Conservation (phyloP, 1,139 yeast genomes). For the Candida sp. region DNA sequence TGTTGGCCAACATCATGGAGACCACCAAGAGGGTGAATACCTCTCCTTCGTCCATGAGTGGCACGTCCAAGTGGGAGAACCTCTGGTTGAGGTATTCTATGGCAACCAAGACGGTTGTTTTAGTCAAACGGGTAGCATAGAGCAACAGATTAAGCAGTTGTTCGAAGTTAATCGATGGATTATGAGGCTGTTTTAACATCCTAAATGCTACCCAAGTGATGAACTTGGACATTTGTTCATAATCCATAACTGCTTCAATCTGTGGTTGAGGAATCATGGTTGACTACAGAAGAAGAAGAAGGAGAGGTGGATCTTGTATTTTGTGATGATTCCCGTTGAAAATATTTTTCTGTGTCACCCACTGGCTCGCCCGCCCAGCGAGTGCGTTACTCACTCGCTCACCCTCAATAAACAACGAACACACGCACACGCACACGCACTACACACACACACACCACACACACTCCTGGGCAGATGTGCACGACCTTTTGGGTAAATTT, state of each 20-base stretch:
- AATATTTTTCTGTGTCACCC: no score
- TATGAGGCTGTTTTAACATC: constrained; percentile 52
- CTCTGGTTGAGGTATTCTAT: constrained; percentile 71
- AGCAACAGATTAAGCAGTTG: constrained; percentile 69
- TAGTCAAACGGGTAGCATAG: constrained; percentile 89
- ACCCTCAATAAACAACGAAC: no score
- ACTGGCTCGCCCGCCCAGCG: no score
- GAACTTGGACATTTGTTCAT: constrained; percentile 70
- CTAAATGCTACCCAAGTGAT: constrained; percentile 70
- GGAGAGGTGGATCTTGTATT: background rate
- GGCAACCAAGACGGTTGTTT: constrained; percentile 78
- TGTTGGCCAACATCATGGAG: constrained; percentile 84
- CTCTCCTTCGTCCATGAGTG: constrained; percentile 38
- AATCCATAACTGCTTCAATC: constrained; percentile 3
- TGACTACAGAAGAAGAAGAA: background rate
- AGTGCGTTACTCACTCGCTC: no score
- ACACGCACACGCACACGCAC: no score
- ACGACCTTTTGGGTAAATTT: no score
- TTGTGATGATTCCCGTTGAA: no score
- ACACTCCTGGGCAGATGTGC: no score
- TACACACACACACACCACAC: no score
- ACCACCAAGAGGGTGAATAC: constrained; percentile 70
- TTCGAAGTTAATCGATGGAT: constrained; percentile 60
- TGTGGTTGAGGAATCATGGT: constrained; percentile 3
- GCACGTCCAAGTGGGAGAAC: constrained; percentile 24